Conservation (phyloP, 345 rosid species). For the Melastoma malabathricum region DNA sequence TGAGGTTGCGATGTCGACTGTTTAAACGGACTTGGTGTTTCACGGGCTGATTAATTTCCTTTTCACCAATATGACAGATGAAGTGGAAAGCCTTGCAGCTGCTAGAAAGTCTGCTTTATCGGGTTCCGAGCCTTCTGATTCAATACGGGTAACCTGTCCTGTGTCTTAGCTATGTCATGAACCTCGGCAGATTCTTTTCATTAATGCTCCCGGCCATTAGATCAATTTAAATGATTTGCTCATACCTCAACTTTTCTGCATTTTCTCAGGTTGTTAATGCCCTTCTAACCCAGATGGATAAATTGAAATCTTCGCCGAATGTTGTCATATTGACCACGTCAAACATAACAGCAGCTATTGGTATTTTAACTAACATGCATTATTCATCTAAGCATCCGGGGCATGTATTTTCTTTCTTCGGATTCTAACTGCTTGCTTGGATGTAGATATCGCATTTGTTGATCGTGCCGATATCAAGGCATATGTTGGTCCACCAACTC, state of each 20-base stretch:
- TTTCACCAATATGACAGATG: conserved; percentile 43
- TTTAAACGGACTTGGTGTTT: no score
- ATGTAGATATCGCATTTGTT: conserved; percentile 88
- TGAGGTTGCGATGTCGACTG: conserved; percentile 26
- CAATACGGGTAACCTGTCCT: conserved; percentile 56
- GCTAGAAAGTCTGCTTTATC: conserved; percentile 94
- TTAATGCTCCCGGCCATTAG: no score
- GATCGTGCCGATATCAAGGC: conserved; percentile 98
- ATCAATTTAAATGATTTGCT: no score
- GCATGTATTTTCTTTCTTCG: not conserved
- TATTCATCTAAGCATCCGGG: no score
- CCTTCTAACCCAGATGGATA: conserved; percentile 94
- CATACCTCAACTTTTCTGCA: not conserved
- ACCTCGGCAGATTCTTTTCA: no score
- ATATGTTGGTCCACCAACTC: conserved; percentile 90
- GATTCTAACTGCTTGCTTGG: conserved; percentile 1
- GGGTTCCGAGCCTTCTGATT: conserved; percentile 98
- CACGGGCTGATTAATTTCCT: not conserved
- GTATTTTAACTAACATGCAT: conserved; percentile 14
- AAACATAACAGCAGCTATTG: conserved; percentile 95
- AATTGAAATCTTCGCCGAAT: conserved; percentile 78
- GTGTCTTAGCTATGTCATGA: not conserved
- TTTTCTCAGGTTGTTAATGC: conserved; percentile 86
- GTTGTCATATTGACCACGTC: conserved; percentile 90
- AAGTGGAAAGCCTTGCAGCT: conserved; percentile 99